Evolutionary conservation across 495 filamentous ascomycete genomes (phyloP), one percentile per base, ranked within the genome.

Genomic region (Daldinia loculata): DNA sequence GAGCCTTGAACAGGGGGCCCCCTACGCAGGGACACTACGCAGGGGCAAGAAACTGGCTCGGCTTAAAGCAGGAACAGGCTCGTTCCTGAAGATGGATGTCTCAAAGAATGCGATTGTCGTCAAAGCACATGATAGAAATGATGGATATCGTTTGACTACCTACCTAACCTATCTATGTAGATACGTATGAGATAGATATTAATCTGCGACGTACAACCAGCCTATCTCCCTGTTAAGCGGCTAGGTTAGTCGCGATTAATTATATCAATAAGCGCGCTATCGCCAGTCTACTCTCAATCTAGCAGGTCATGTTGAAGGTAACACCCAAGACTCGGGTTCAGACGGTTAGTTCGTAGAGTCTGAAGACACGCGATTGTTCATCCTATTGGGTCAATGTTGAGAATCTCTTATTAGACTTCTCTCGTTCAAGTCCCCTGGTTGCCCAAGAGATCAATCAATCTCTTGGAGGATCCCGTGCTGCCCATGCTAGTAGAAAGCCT

Each of bases 31-130:
- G 70, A 57, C 12, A 38, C 30, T 8, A 48, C 38, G 51, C 61
- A 65, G 65, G 61, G 66, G 57, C 41, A 61, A 30, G 15, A 55
- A 19, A 29, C 38, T 66, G 17, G 30, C 53, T 68, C 56, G 61
- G 34, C 58, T n/a, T 57, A 69, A 32, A 51, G 41, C 51, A 73
- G 66, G 70, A 69, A 66, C 70, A 55, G 56, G 51, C 52, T 69
- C 53, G 22, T 55, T 41, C 55, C 52, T 57, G 24, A 59, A 55
- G 61, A 73, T 66, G 32, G 65, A 38, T 73, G 70, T 73, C 61
- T 73, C 48, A 73, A 67, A 62, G 61, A 72, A 69, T 69, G 29
- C 56, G 61, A 60, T 65, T 56, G 32, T 24, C 51, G 11, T 41
- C 52, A 56, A 66, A 71, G 19, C 41, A 38, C 38, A 62, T 32